Evolutionary conservation across 768 basidiomycete species (phyloP), one percentile per base, ranked within the genome.

Genomic region (Serendipita indica): DNA sequence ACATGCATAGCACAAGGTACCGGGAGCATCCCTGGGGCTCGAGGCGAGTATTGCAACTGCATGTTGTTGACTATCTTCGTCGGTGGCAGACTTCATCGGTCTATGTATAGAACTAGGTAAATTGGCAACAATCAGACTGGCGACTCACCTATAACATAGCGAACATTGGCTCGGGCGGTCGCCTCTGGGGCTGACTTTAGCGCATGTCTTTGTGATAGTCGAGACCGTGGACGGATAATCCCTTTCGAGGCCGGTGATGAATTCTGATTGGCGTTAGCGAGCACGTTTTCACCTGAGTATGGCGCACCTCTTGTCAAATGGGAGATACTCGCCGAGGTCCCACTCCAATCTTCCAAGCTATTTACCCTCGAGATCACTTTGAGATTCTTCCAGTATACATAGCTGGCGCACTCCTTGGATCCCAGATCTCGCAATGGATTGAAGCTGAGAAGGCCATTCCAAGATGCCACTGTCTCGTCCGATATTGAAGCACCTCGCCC

Each of bases 181-280:
- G 12, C 25, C 45, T 25, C 84, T 89, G 0, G 89, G 80, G 6
- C 80, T 75, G 27, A 91, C 69, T 69, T 91, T 91, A 3, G 76
- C 81, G 64, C 85, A 87, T 1, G 89, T 90, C 33, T 84, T 79
- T 22, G 81, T 81, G 54, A 91, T 85, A 0, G 89, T 81, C 5
- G 86, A 89, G 10, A 90, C 89, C 0, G 89, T 91, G 0, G 88
- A 87, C 2, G 89, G 89, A 67, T 84, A 91, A 67, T 89, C 82
- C 56, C 76, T 79, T 69, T 91, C 89, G 28, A 91, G 67, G 2
- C 86, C 83, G 18, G 84, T 69, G 59, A 91, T 86, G 64, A 90
- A 91, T 67, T 83, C 89, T 89, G 59, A 10, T 3, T 22, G 10
- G 35, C 7, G 14, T 58, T 33, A 61, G 33, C 22, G 25, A 18